Evolutionary conservation across 2,329 filamentous ascomycete species (phyloP), one percentile per base, ranked within the genome.

Genomic region (Sclerotinia subarctica): DNA sequence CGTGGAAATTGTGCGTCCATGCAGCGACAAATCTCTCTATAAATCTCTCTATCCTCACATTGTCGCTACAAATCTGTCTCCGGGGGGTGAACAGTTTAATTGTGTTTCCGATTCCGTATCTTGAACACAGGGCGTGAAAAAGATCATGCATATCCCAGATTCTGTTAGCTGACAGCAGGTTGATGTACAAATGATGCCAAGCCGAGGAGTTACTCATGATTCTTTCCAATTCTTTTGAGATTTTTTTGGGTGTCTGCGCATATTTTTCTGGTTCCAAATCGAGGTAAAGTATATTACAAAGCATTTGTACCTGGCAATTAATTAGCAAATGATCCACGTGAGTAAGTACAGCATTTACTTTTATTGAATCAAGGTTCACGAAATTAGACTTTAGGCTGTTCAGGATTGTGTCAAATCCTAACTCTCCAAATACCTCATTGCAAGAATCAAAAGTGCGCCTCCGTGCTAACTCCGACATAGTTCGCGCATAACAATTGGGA

Each of bases 181-280:
- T 44, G 19, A n/a, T n/a, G 6, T 60, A 60, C 5, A 60, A 35
- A 19, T 29, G 8, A 3, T 24, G 44, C 58, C 58, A 60, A 8
- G 24, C 5, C 1, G 24, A 35, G 0, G 21, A 60, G 1, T 11
- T 60, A 21, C 15, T 21, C 21, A 24, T 35, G 1, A 35, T 35
- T 0, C 0, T 49, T 24, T 3, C 21, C 3, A 21, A 1, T 6
- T 35, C 2, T 15, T 5, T 32, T n/a, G 0, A 2, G 7, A 7
- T 1, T 19, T 35, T 15, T 1, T 35, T n/a, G 2, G 2, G 19
- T 24, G 2, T 1, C 8, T 49, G 8, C 24, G 2, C 35, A 7
- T 19, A 19, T 11, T 11, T 24, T 7, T 24, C 44, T 1, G 11
- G 5, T 6, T 49, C 58, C 0, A 21, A 60, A 24, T 49, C 29